Evolutionary conservation across 148 eudicot species (phyloP).

Genomic region (Bassia scoparia): DNA sequence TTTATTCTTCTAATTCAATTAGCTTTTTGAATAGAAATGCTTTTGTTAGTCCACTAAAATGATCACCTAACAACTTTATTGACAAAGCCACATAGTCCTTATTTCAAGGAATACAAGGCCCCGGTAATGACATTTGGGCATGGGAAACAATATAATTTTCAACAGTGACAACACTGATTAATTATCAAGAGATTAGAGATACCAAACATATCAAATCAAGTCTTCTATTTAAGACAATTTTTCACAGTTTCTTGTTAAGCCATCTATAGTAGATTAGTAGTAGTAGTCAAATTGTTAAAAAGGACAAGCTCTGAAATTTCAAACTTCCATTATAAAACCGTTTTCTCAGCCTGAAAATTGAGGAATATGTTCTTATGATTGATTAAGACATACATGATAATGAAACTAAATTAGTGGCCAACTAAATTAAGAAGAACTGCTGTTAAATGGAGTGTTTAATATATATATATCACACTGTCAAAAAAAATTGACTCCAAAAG

Average conservation of each 20-base stretch:
- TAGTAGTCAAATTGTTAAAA: slow-evolving; percentile 1
- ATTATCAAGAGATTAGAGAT: background rate
- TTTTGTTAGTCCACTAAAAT: slow-evolving; percentile 22
- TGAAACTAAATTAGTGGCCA: too few relatives aligned
- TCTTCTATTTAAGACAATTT: slow-evolving; percentile 9
- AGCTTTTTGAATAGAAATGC: slow-evolving; percentile 13
- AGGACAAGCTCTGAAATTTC: background rate
- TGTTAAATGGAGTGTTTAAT: too few relatives aligned
- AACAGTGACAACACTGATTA: slow-evolving; percentile 11
- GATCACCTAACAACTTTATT: slow-evolving; percentile 30
- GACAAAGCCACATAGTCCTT: slow-evolving; percentile 31
- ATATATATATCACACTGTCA: too few relatives aligned
- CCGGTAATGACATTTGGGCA: slow-evolving; percentile 24
- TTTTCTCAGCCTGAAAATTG: background rate
- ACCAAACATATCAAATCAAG: slow-evolving; percentile 21
- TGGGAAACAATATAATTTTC: slow-evolving; percentile 30
- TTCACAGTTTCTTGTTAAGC: background rate
- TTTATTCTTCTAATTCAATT: slow-evolving; percentile 6
- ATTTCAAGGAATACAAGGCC: slow-evolving; percentile 30
- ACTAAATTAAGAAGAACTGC: too few relatives aligned
- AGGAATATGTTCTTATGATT: background rate
- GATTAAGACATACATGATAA: background rate
- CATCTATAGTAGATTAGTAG: slow-evolving; percentile 2
- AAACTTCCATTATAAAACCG: background rate
- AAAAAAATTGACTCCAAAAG: too few relatives aligned